A percentile compares a stretch with the other conserved stretches of the same genome.
phyloP scores from a whole-genome alignment of 139 green algal genomes.

The Zygnema cylindricum region DNA sequence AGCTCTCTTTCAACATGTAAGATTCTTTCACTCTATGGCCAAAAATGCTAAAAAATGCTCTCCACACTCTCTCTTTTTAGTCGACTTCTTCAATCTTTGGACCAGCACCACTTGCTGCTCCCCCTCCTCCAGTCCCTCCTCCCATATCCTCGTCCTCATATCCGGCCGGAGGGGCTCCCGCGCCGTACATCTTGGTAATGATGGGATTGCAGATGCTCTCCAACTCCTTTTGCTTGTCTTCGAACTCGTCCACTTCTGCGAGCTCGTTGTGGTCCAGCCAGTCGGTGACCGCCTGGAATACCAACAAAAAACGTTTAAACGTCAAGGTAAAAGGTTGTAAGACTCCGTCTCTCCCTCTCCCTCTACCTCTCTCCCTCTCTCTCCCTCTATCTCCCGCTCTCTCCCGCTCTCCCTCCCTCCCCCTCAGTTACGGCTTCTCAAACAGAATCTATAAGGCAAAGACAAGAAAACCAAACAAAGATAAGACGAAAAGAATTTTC shows the following conservation, averaged over 20 bases:
- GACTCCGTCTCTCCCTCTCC: not conserved
- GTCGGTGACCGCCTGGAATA: slow-evolving; percentile 78
- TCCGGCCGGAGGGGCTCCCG: slow-evolving; percentile 2
- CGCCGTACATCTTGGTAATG: slow-evolving; percentile 80
- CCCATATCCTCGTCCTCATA: not conserved
- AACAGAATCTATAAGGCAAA: not conserved
- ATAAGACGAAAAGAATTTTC: not conserved
- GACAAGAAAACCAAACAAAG: not conserved
- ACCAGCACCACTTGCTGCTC: slow-evolving; percentile 12
- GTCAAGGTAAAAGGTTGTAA: not conserved
- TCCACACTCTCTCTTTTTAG: too few species aligned
- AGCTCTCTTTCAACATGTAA: too few species aligned
- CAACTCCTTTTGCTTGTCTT: slow-evolving; percentile 96
- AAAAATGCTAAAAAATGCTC: too few species aligned
- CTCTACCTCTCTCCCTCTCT: too few species aligned
- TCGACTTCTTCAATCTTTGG: slow-evolving; percentile 63
- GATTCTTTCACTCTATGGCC: too few species aligned
- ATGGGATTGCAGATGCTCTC: slow-evolving; percentile 91
- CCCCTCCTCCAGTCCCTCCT: not conserved
- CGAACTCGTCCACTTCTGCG: slow-evolving; percentile 85
- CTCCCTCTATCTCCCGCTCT: too few species aligned
- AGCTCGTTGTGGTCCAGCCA: slow-evolving; percentile 83
- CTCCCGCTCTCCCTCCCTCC: not conserved
- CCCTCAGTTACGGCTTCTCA: not conserved
- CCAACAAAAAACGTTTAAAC: not conserved